Base-by-base conservation (phyloP, 179 eudicot species). In the Silene noctiflora region DNA sequence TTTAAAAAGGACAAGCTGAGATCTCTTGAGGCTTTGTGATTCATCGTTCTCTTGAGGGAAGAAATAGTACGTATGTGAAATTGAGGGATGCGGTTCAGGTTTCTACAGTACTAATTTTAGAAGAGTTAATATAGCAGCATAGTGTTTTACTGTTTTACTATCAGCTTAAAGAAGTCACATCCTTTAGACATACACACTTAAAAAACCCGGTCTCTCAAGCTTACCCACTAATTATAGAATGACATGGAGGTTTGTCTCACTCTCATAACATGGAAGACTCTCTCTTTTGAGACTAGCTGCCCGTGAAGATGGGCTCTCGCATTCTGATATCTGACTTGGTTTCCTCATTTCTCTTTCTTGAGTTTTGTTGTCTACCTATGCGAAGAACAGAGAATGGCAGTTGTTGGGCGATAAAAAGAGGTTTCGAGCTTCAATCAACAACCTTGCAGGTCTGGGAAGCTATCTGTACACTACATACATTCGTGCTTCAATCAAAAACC, bases 121-220 rank as follows among this genome's bases (percentile, higher is more conserved):
- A 42, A 81, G 77, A 79, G 78, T 77, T 77, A 73, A 69, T 72
- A 78, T 71, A 85, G 56, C 58, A 81, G 84, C 77, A 73, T 72
- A 69, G 85, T 65, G 81, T 78, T 81, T 79, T 77, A 74, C 80
- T 67, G 63, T 69, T 29, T 29, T 16, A 53, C 58, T 62, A 76
- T 46, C 76, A 48, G 59, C 67, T 22, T 67, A 74, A 76, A 72
- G 71, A 71, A 72, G 67, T 80, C 74, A 59, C 74, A 72, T 80
- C 72, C 64, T 70, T 35, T 25, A 29, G 13, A 48, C 56, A 53
- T 53, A 53, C 58, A 53, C 2, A 53, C 56, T 51, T 51, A 13
- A 13, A 51, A 51, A 51, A 51, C 17, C 12, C n/a, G 56, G 56
- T 56, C 10, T 16, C 60, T 16, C 60, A 56, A 56, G 60, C 19